A percentile compares a stretch with the other conserved stretches of the same genome.
Evolutionary conservation across 2,329 filamentous ascomycete species (phyloP).

Genomic region (Dactylellina haptotyla): DNA sequence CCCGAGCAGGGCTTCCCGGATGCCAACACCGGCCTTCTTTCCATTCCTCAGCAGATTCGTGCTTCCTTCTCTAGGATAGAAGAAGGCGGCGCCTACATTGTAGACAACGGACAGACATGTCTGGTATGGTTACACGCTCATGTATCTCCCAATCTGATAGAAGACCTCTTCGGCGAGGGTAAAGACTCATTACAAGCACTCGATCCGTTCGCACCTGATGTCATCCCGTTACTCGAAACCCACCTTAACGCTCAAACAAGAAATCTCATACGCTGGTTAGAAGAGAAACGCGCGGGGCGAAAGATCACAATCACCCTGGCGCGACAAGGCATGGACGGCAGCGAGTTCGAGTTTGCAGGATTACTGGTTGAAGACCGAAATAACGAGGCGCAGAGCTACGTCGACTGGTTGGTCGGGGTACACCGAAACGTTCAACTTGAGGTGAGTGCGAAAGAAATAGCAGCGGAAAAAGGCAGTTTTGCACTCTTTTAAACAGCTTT

Average conservation of each 20-base stretch:
- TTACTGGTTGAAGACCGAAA: conserved; percentile 93
- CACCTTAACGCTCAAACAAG: conserved; percentile 94
- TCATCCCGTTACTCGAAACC: conserved; percentile 82
- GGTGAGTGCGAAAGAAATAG: conserved; percentile 64
- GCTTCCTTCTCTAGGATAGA: conserved; percentile 89
- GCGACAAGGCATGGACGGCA: conserved; percentile 89
- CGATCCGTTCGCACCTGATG: conserved; percentile 79
- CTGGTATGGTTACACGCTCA: conserved; percentile 92
- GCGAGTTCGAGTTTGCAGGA: conserved; percentile 94
- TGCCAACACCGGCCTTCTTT: conserved; percentile 81
- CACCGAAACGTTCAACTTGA: conserved; percentile 94
- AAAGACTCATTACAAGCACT: conserved; percentile 76
- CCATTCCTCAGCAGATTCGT: conserved; percentile 81
- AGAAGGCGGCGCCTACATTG: conserved; percentile 89
- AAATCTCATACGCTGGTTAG: conserved; percentile 89
- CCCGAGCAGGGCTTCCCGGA: conserved; percentile 93
- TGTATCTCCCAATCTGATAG: conserved; percentile 88
- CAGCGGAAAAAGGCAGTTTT: conserved; percentile 37
- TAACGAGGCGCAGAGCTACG: conserved; percentile 96
- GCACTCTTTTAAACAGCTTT: conserved; percentile 23
- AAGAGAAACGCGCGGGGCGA: conserved; percentile 82
- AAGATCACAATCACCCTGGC: conserved; percentile 89
- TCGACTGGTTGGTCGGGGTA: conserved; percentile 96
- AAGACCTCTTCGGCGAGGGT: conserved; percentile 86
- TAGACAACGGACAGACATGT: conserved; percentile 93